These are phyloP conservation scores for Rhodomyrtus tomentosa DNA, from an alignment of 345 rosid species.

Conservation along the genomic window DNA sequence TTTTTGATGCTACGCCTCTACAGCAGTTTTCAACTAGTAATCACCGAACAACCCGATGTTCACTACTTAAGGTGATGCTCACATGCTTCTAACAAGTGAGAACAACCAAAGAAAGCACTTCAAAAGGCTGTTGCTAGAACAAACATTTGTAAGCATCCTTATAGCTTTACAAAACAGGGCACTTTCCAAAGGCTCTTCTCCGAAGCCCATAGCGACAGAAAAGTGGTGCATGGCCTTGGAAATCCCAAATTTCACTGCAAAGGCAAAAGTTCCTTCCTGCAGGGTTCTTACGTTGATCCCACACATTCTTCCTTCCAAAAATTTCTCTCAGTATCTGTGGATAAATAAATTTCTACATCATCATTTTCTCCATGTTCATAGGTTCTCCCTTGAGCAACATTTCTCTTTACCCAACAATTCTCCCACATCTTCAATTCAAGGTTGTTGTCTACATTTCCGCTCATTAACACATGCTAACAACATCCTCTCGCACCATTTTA, in stretches of 20 bases:
- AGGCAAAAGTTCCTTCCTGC: background rate
- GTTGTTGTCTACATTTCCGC: background rate
- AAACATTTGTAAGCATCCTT: background rate
- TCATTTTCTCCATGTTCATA: background rate
- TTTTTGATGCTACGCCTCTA: background rate
- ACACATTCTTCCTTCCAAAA: background rate
- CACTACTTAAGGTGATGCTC: background rate
- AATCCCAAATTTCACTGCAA: background rate
- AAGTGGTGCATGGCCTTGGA: background rate
- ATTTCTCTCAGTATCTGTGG: background rate
- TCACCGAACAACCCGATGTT: background rate
- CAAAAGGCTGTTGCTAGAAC: background rate
- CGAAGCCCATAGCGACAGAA: background rate
- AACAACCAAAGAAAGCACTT: background rate
- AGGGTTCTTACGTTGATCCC: background rate
- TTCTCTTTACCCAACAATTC: background rate
- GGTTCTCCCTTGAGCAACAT: background rate
- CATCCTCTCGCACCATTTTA: background rate
- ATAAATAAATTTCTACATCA: background rate
- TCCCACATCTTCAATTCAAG: background rate
- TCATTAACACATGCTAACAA: background rate
- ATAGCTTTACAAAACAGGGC: background rate
- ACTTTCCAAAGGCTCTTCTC: background rate
- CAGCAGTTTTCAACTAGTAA: background rate
- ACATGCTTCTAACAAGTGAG: background rate